A percentile compares a stretch with the other conserved stretches of the same genome.
These are phyloP conservation scores for Salmacisia buchloeana DNA, from an alignment of 1,284 basidiomycete species.

Conservation along the genomic window DNA sequence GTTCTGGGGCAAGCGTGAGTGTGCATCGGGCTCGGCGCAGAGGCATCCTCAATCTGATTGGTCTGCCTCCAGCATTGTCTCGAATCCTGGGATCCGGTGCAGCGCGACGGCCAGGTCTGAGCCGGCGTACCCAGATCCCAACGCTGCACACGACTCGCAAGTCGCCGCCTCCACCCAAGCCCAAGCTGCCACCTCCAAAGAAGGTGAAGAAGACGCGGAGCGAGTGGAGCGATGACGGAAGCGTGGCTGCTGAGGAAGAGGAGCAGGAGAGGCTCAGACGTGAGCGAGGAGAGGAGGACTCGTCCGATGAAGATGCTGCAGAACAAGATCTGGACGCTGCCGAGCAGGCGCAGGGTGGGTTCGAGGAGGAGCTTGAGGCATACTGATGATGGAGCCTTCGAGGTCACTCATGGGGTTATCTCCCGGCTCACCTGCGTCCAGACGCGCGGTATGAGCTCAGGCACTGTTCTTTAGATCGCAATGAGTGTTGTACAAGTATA, in stretches of 20 bases:
- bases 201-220: constrained; percentile 9
- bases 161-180: background rate
- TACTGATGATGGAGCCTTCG: background rate
- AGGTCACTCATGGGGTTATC: too few species aligned
- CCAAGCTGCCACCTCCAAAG: background rate
- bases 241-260: constrained; percentile 2
- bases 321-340: background rate
- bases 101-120: background rate
- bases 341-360: background rate
- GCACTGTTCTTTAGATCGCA: too few species aligned
- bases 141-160: background rate
- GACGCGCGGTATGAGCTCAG: too few species aligned
- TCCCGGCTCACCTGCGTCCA: too few species aligned
- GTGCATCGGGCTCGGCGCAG: background rate
- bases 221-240: constrained; percentile 8
- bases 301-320: constrained; percentile 4
- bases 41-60: background rate
- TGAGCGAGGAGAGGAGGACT: background rate
- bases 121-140: background rate
- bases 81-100: background rate
- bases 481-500: too few species aligned
- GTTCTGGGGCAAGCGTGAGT: constrained; percentile 1
- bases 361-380: constrained; percentile 1
- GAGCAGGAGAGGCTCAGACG: background rate
- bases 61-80: background rate